Evolutionary conservation across 2,329 filamentous ascomycete genomes (phyloP).

Genomic region (Apiospora koreana): DNA sequence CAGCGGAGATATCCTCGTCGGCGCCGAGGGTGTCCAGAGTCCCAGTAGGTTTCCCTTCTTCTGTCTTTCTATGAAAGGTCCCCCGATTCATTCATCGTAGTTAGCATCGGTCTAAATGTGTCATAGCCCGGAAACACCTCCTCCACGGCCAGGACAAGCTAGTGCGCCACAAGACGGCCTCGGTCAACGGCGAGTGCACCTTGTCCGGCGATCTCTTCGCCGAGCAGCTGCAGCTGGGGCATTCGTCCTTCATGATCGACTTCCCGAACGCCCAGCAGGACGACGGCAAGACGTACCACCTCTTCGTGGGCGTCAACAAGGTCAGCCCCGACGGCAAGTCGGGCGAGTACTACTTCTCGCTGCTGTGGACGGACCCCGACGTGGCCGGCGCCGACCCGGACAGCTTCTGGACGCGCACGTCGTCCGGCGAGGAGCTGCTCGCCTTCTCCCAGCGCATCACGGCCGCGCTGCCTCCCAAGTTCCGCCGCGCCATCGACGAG

Average conservation of each 20-base stretch:
- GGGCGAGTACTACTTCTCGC: conserved; percentile 27
- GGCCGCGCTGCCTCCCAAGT: conserved; percentile 19
- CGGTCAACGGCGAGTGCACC: conserved; percentile 29
- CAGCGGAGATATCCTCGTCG: conserved; percentile 27
- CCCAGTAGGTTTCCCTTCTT: conserved; percentile 18
- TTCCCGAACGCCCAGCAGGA: background rate
- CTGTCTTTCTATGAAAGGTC: background rate
- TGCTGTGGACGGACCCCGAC: conserved; percentile 8
- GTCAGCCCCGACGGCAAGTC: conserved; percentile 23
- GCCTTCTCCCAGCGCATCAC: conserved; percentile 34
- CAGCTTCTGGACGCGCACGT: conserved; percentile 70
- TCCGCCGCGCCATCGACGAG: conserved; percentile 21
- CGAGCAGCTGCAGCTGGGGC: conserved; percentile 32
- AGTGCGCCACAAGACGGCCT: conserved; percentile 25
- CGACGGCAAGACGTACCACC: conserved; percentile 9
- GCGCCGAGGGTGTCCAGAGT: conserved; percentile 30
- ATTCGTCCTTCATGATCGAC: conserved; percentile 32
- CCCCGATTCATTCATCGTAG: too few relatives aligned
- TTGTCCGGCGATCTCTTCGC: conserved; percentile 29
- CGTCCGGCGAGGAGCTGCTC: conserved; percentile 54
- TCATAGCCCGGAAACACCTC: conserved; percentile 31
- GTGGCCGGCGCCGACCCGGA: conserved; percentile 43
- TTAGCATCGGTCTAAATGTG: conserved; percentile 10
- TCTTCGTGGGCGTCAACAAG: conserved; percentile 26
- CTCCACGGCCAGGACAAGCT: conserved; percentile 29